Conservation (phyloP, 768 basidiomycete species). For the Lactarius pseudohatsudake region DNA sequence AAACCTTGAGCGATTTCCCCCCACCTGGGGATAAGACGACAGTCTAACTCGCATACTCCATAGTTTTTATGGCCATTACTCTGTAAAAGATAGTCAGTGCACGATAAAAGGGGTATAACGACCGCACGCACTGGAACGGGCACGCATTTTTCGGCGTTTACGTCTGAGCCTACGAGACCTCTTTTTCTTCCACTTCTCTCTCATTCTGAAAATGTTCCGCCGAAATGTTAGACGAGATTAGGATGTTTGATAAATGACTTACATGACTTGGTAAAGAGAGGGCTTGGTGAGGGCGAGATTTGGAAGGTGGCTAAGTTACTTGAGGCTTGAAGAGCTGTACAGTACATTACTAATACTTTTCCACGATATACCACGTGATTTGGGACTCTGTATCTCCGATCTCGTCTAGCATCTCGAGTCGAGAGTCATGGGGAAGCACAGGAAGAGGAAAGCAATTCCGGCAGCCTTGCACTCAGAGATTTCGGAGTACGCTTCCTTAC, state of each 20-base stretch:
- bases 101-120: neutral
- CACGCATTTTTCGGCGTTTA: constrained; percentile 95
- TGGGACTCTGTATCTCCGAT: neutral
- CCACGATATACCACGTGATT: constrained; percentile 26
- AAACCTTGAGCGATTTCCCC: neutral
- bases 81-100: constrained; percentile 31
- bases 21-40: constrained; percentile 4
- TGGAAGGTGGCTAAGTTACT: constrained; percentile 17
- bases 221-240: neutral
- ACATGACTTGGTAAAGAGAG: constrained; percentile 30
- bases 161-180: constrained; percentile 88
- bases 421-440: constrained; percentile 40
- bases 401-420: neutral
- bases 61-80: constrained; percentile 35
- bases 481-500: constrained; percentile 62
- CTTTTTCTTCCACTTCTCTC: constrained; percentile 98
- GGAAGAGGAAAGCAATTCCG: constrained; percentile 48
- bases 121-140: constrained; percentile 78
- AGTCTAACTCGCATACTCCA: constrained; percentile 20
- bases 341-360: constrained; percentile 35
- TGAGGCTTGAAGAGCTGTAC: constrained; percentile 40
- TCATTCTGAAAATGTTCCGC: constrained; percentile 55
- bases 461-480: constrained; percentile 60
- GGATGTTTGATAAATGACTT: constrained; percentile 16
- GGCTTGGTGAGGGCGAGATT: constrained; percentile 7